These are phyloP conservation scores for Chaetomidium leptoderma DNA, from an alignment of 495 filamentous ascomycete species.

Conservation along the genomic window DNA sequence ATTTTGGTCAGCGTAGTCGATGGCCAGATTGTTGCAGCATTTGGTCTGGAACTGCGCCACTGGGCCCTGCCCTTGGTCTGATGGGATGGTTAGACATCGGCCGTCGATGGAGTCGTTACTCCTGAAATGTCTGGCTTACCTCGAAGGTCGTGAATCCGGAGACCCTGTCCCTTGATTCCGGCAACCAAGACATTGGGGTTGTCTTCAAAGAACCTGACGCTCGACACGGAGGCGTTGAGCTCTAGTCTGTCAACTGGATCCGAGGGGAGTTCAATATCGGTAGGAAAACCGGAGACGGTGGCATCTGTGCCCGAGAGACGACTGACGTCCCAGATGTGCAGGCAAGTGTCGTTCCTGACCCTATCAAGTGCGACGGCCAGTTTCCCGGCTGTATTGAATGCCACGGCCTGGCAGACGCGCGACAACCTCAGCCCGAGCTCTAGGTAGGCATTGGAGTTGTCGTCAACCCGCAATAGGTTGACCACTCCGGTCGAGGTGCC, in stretches of 20 bases:
- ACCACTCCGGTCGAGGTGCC: conserved; percentile 82
- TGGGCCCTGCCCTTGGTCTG: conserved; percentile 37
- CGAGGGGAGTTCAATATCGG: conserved; percentile 35
- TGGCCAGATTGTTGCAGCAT: conserved; percentile 84
- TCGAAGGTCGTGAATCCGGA: conserved; percentile 87
- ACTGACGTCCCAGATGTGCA: conserved; percentile 91
- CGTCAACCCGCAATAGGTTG: conserved; percentile 71
- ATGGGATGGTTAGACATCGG: neutral
- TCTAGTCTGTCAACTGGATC: conserved; percentile 71
- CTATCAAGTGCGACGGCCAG: conserved; percentile 86
- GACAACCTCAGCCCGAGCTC: conserved; percentile 80
- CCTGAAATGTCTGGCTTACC: conserved; percentile 45
- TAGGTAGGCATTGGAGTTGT: conserved; percentile 56
- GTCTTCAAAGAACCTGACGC: conserved; percentile 84
- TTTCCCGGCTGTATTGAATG: conserved; percentile 73
- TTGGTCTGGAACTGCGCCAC: conserved; percentile 63
- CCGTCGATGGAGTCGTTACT: neutral
- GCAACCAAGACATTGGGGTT: conserved; percentile 78
- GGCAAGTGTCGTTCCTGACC: conserved; percentile 85
- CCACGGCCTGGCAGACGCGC: conserved; percentile 84
- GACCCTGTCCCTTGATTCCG: conserved; percentile 77
- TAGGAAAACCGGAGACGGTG: conserved; percentile 34
- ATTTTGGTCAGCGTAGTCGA: conserved; percentile 85
- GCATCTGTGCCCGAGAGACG: conserved; percentile 51
- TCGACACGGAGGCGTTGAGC: conserved; percentile 80